Evolutionary conservation across 2,329 filamentous ascomycete genomes (phyloP), one percentile per base, ranked within the genome.

Genomic region (Colletotrichum sp.): DNA sequence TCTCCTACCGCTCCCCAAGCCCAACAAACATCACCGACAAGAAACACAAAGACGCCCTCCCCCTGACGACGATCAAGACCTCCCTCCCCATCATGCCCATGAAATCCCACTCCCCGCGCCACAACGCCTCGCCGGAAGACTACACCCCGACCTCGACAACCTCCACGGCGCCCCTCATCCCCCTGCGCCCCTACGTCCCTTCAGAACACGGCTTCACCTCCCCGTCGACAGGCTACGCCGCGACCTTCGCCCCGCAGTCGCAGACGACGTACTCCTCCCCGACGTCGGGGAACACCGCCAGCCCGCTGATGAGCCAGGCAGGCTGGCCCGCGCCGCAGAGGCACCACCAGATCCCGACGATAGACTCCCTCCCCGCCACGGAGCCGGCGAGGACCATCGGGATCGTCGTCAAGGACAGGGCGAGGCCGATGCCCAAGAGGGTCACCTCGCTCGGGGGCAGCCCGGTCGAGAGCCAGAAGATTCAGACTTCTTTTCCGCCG

Each of bases 401-500:
- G 4, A 30, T 59, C 44, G 59, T 62, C 65, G 28, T 60, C n/a
- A 57, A 32, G 65, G 72, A 76, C 32, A 52, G 32, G 28, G 28
- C 70, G 39, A 49, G 67, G 24, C 71, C 71, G 30, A 3, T 67
- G 66, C 71, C 75, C 5, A 67, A 72, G 77, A 72, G 24, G 79
- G 72, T 73, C 9, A 59, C 71, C 13, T 72, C 75, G 4, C 59
- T 74, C 36, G 68, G 71, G 1, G 59, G 80, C 69, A 79, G 82
- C 76, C 86, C 86, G 1, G 82, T 84, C 0, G 85, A 87, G 80
- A 79, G 75, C 8, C 80, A 80, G 24, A 83, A 79, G 71, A 83
- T 88, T 21, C 83, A 84, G 79, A 84, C 82, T 10, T 81, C 81
- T 4, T 88, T 89, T 78, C 82, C 84, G 36, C 84, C 84, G 26